Base-by-base conservation (phyloP, 2,329 filamentous ascomycete species). In the Aspergillus alliaceus region DNA sequence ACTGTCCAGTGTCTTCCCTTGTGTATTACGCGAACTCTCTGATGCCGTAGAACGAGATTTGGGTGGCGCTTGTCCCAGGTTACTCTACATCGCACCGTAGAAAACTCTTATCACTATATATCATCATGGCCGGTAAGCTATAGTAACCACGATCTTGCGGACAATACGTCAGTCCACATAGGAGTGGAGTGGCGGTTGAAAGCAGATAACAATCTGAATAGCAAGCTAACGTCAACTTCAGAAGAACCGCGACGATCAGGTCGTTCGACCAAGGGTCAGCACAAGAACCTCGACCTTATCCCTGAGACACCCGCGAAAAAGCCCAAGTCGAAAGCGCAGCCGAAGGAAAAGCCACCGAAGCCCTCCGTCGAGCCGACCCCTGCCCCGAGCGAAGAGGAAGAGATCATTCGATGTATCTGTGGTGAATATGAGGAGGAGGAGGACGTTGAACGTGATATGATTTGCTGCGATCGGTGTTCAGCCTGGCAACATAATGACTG, bases 401-500 rank as follows among this genome's bases (percentile, higher is more conserved):
- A 92, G 69, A 84, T 95, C 64, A 96, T 98, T 63, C 89, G 93
- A 64, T 99, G 93, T 74, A 90, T 97, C 50, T 99, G 93, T 71
- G 93, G 95, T 64, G 89, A 91, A 58, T 90, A 90, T 44, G 89
- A 90, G 66, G 89, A 92, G 64, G 90, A 93, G 59, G 90, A 93
- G 65, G 90, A 96, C 65, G 88, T 90, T 14, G 90, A 90, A 64
- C 89, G 95, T 66, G 88, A 92, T 52, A 98, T 96, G 92, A 96
- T 99, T 68, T 91, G 90, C 59, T 99, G 95, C 79, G 95, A 99
- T 75, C 86, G 85, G 47, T 99, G 95, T 75, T 86, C 86, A 49
- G 93, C 89, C 40, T 99, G 95, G 95, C 95, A 99, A 76, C 95
- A 99, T 76, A 97, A 97, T 69, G 88, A 96, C 62, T 99, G 95